Percentiles rank a stretch among this genome's conserved stretches.
Conservation (phyloP, 257 asterid genomes). For the Leonotis leonurus region DNA sequence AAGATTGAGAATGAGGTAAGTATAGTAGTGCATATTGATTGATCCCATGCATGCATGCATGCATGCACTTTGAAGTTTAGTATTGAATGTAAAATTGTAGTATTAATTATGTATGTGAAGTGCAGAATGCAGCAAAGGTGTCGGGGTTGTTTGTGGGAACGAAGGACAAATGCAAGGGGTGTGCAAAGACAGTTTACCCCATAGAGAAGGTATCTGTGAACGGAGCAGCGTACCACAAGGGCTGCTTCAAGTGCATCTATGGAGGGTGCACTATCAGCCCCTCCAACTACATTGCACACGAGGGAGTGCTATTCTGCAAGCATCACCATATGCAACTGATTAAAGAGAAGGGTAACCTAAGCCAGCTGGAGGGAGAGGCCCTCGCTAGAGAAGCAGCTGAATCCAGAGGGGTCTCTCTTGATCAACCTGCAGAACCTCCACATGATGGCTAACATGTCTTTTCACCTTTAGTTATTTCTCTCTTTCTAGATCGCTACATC, state of each 20-base stretch:
- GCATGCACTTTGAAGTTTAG: too few species aligned
- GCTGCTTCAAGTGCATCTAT: constrained; percentile 67
- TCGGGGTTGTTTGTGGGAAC: constrained; percentile 61
- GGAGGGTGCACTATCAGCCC: constrained; percentile 83
- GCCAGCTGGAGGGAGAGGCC: constrained; percentile 73
- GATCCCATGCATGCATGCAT: too few species aligned
- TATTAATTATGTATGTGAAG: too few species aligned
- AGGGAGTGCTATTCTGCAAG: constrained; percentile 66
- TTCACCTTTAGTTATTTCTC: not conserved
- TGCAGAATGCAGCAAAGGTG: constrained; percentile 34
- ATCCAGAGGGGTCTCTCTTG: too few species aligned
- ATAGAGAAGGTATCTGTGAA: constrained; percentile 68
- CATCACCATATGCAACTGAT: constrained; percentile 71
- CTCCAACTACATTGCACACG: constrained; percentile 67
- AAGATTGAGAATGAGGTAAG: constrained; percentile 57
- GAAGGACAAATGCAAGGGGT: constrained; percentile 59
- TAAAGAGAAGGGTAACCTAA: constrained; percentile 58
- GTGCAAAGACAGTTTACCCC: constrained; percentile 63
- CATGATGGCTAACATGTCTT: too few species aligned
- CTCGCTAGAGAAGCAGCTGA: too few species aligned
- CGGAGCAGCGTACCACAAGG: constrained; percentile 55
- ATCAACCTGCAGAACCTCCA: constrained; percentile 1
- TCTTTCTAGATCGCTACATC: constrained; percentile 5
- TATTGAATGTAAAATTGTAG: too few species aligned
- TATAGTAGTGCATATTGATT: too few species aligned